Conservation (phyloP, 2,329 filamentous ascomycete species). For the Alternaria angustiovoidea region DNA sequence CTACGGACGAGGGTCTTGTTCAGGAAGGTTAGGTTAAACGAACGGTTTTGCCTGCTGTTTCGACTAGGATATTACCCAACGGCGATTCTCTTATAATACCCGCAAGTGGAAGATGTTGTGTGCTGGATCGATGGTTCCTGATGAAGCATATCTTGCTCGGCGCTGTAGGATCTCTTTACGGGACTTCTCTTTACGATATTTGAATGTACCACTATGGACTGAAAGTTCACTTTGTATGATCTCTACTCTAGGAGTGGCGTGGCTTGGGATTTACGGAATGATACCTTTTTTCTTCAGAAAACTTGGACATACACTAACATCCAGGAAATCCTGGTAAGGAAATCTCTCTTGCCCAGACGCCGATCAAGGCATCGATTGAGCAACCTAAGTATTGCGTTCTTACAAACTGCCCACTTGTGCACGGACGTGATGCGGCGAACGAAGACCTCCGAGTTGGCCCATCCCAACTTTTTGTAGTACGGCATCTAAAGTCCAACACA, state of each 20-base stretch:
- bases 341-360: no score
- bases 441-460: constrained; percentile 22
- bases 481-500: constrained; percentile 8
- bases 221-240: constrained; percentile 36
- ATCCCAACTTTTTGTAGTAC: constrained; percentile 21
- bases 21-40: constrained; percentile 36
- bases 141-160: constrained; percentile 4
- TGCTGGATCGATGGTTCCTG: neutral
- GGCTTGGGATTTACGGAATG: constrained; percentile 20
- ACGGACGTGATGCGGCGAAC: constrained; percentile 24
- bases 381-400: neutral
- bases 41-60: neutral
- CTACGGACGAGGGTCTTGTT: constrained; percentile 47
- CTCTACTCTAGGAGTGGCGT: constrained; percentile 36
- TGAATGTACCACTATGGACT: constrained; percentile 33
- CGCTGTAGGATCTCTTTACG: constrained; percentile 15
- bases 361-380: neutral
- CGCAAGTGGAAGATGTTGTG: neutral
- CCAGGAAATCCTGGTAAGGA: neutral
- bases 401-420: constrained; percentile 5
- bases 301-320: neutral
- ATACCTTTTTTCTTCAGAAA: constrained; percentile 20
- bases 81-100: neutral
- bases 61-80: neutral
- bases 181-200: constrained; percentile 5